Base-by-base conservation (phyloP, 306 rosid genomes). In the Cicer chorassanicum region DNA sequence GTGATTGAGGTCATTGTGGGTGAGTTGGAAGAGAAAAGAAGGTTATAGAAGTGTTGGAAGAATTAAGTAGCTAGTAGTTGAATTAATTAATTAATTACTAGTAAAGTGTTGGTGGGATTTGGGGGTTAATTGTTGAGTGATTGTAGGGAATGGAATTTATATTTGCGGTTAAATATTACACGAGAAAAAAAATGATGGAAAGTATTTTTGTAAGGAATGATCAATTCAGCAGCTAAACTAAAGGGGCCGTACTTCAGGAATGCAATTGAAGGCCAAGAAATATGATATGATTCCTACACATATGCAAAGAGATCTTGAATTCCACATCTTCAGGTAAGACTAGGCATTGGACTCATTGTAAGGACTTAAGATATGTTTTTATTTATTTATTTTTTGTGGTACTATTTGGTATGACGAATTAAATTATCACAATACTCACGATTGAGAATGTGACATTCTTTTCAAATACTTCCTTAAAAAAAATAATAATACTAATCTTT, bases 201-300 rank as follows among this genome's bases (percentile, higher is more conserved):
- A 51, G 46, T 5, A 65, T 70, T 78, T 78, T 83, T 70, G 76
- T 24, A 41, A 62, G 65, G 78, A 46, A 14, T 45, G 57, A 41
- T 19, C 9, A 9, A 73, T 19, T 50, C 49, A 36, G 87, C 74
- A 39, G 69, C 74, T 80, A 71, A 70, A 15, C 14, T 44, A 40
- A 39, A 61, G 9, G 50, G 74, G 78, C 65, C 38, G 7, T 53
- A 18, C 4, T 56, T 10, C 57, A 72, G 87, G 71, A 71, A 40
- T 75, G 44, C 14, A 42, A n/a, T 49, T 68, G 48, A 39, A 65
- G 70, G 50, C 75, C 90, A 78, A 82, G 80, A 82, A 84, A 81
- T 79, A 60, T 79, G 85, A 51, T 36, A 10, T 36, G 56, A 56
- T 15, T 61, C 39, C 7, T 51, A 55, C 77, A 70, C 41, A 55